Base-by-base conservation (phyloP, 768 basidiomycete species). In the Albatrellus ellisii region DNA sequence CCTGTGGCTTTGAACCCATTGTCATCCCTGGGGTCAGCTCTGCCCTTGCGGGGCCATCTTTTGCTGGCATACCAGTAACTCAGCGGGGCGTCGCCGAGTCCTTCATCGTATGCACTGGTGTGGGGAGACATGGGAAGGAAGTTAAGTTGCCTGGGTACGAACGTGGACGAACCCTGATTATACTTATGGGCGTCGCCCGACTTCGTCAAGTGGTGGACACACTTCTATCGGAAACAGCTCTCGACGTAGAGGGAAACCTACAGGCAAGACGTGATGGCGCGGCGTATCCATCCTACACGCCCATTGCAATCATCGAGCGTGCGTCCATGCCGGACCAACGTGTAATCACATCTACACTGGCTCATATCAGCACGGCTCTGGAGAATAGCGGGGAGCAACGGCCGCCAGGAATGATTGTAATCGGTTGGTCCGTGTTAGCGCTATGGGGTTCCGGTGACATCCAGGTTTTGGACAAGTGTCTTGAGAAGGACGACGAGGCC, bases 111-210 rank as follows among this genome's bases (percentile, higher is more conserved):
- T 95, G 91, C 59, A 98, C 95, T 0, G 94, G 92, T 2, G 92
- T 98, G 0, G 94, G 92, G 1, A 67, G 89, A 31, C 68, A 75
- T 25, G 95, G 95, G 0, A 82, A 81, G 51, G 72, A 72, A 8
- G 87, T 94, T 12, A 66, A 69, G 33, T 62, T 98, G n/a, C 94
- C 92, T 0, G 83, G 80, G 4, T 98, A 98, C 62, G 77, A 83
- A 48, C 73, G 91, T 7, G 64, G 68, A 1, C 67, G 87, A 43
- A 92, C 91, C 1, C 64, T 94, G 11, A 71, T 91, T 41, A 66
- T 98, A 26, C 68, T 98, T 39, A 98, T 99, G 95, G 91, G 94
- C 33, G 88, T 97, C 20, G 95, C 94, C 14, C 68, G 95, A 20
- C 69, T 98, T 4, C 54, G 62, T 6, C 70, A 79, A 44, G 75